Evolutionary conservation across 495 filamentous ascomycete species (phyloP), one percentile per base, ranked within the genome.

Genomic region (Aspergillus wentii): DNA sequence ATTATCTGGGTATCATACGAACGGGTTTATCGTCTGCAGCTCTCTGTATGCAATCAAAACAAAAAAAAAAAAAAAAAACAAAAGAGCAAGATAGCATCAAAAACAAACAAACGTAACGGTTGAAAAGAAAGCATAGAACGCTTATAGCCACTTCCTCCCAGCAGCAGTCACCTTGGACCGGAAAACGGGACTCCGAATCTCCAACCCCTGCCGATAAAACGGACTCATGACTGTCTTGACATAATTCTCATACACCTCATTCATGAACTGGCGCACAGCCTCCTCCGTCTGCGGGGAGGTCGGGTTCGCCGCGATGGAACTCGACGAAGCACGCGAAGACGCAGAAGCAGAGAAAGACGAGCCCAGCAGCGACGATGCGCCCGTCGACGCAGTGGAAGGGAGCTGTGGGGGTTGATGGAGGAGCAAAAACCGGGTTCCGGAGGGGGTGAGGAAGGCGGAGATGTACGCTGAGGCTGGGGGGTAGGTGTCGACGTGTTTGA

Each of bases 211-310:
- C 36, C 74, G 66, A 62, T 94, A 94, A 62, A 98, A 98, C 22
- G 92, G 92, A 58, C 78, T 95, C 92, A 98, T 96, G 26, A 89
- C 76, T n/a, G 87, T 85, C 74, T 98, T 98, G 30, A 94, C 74
- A 76, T 91, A 98, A 41, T 74, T 81, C 61, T 97, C 92, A 60
- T 94, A 96, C 9, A 95, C 85, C 56, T 98, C 92, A 4, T 69
- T 70, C 68, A 98, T 94, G 66, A 98, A 98, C 61, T 84, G 83
- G 51, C 86, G 75, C 42, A 97, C 83, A 0, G 92, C 91, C 59
- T 98, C 92, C 64, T 98, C 92, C 4, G 88, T 89, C 62, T 89
- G 86, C 19, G 88, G 79, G 21, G 77, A 77, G 0, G 82, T 90
- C 2, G 89, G 88, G 56, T 92, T 95, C 31, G 84, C 81, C 15